Evolutionary conservation across 495 filamentous ascomycete species (phyloP).

Genomic region (Lasiosphaeris hirsuta): DNA sequence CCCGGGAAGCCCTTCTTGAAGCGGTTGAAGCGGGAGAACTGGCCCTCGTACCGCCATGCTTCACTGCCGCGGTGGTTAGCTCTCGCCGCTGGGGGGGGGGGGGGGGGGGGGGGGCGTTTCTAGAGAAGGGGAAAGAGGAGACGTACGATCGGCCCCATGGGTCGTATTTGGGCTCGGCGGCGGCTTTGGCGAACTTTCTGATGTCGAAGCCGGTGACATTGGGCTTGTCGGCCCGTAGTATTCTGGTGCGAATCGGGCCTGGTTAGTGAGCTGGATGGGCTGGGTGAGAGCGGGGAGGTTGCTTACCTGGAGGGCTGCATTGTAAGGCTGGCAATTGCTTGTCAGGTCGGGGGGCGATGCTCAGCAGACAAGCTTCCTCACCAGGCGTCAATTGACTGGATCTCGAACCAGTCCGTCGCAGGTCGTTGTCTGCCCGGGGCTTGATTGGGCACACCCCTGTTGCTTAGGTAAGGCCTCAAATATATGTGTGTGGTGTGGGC

Average conservation of each 20-base stretch:
- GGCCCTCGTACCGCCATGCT: slow-evolving; percentile 86
- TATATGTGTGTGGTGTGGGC: neutral
- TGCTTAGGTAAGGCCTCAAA: slow-evolving; percentile 6
- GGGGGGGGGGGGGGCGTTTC: neutral
- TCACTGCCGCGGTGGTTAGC: slow-evolving; percentile 56
- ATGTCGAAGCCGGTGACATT: slow-evolving; percentile 86
- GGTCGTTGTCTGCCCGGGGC: slow-evolving; percentile 1
- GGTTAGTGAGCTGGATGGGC: neutral
- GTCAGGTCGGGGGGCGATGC: slow-evolving; percentile 11
- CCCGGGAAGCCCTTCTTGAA: slow-evolving; percentile 85
- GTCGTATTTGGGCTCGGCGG: slow-evolving; percentile 68
- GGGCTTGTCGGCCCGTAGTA: slow-evolving; percentile 44
- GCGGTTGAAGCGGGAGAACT: slow-evolving; percentile 82
- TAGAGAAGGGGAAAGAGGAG: neutral
- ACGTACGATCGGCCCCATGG: slow-evolving; percentile 80
- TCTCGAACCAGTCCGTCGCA: slow-evolving; percentile 4
- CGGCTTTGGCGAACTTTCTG: slow-evolving; percentile 64
- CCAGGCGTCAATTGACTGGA: neutral
- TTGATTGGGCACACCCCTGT: neutral
- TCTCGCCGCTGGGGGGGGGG: slow-evolving; percentile 5
- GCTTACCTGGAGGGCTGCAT: slow-evolving; percentile 47
- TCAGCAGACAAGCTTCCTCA: slow-evolving; percentile 6
- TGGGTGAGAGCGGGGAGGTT: neutral
- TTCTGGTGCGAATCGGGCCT: slow-evolving; percentile 20
- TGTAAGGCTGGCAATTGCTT: slow-evolving; percentile 27